Evolutionary conservation across 176 grass and related monocot species (phyloP), one percentile per base, ranked within the genome.

Genomic region (Dactylis glomerata): DNA sequence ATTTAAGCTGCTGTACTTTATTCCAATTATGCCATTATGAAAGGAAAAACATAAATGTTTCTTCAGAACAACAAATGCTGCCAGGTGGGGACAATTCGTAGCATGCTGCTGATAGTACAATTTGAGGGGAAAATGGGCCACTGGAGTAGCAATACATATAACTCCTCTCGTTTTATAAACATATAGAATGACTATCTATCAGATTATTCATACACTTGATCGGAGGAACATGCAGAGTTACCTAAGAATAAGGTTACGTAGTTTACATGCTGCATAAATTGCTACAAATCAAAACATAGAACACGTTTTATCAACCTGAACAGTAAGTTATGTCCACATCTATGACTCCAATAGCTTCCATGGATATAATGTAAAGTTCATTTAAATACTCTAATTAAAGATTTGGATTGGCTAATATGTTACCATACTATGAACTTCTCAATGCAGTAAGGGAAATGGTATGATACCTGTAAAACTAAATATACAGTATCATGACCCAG

Each of bases 1-100:
- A 73, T 72, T 47, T 86, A 88, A 77, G 80, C 62, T 30, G 67
- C 1, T 11, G 12, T 68, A 50, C 41, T 31, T 59, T 83, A 38
- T 47, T 76, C 64, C 51, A 8, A 34, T 63, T 84, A 73, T 46
- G 46, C 9, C 77, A 20, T 73, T 71, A 73, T n/a, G 24, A 23
- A 73, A 79, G 36, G 45, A 73, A 20, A 9, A 73, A 79, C 23
- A 78, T 6, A 61, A 28, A 78, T 63, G 36, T 45, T 55, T 34
- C 26, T 75, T 67, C 16, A 34, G 28, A 65, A 54, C 4, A 76
- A 57, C 19, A 76, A 82, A 77, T 58, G 47, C 20, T 77, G 62
- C 24, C 51, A 59, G 55, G 15, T 40, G 22, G 19, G 55, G 55
- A 82, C 23, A 65, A 76, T 76, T 82, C 55, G 26, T 9, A 20